These are phyloP conservation scores for Plenodomus tracheiphilus DNA, from an alignment of 2,329 filamentous ascomycete genomes.

Conservation along the genomic window DNA sequence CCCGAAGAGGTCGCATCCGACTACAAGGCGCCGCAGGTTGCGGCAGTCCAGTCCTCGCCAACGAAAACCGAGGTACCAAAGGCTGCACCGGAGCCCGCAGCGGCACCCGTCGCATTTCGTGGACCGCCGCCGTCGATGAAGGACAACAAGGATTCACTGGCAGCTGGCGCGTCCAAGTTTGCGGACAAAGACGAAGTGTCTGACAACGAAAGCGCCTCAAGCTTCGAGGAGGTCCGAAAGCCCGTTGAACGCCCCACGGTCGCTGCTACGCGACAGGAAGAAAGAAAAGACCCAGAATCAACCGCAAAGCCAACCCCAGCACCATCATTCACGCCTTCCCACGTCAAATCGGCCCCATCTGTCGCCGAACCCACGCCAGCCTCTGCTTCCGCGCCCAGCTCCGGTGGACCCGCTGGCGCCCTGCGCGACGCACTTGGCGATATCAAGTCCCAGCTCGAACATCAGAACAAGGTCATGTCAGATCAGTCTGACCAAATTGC, in stretches of 20 bases:
- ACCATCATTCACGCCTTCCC: slow-evolving; percentile 35
- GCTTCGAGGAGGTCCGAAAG: slow-evolving; percentile 84
- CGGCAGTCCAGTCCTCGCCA: slow-evolving; percentile 42
- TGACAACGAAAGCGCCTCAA: slow-evolving; percentile 69
- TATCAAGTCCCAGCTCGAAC: slow-evolving; percentile 76
- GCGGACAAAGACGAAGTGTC: slow-evolving; percentile 72
- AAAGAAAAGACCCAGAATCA: slow-evolving; percentile 51
- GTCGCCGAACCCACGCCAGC: slow-evolving; percentile 45
- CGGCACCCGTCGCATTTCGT: slow-evolving; percentile 51
- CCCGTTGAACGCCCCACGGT: slow-evolving; percentile 64
- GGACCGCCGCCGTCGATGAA: slow-evolving; percentile 70
- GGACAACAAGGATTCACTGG: slow-evolving; percentile 86
- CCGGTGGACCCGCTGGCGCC: slow-evolving; percentile 53
- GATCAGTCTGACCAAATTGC: slow-evolving; percentile 77
- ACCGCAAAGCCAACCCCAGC: slow-evolving; percentile 50
- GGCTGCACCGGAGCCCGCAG: slow-evolving; percentile 53
- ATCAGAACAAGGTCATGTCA: slow-evolving; percentile 76
- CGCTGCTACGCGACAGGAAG: slow-evolving; percentile 43
- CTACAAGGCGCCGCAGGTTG: slow-evolving; percentile 60
- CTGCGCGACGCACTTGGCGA: slow-evolving; percentile 70
- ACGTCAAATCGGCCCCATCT: slow-evolving; percentile 42
- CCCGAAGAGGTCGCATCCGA: slow-evolving; percentile 75
- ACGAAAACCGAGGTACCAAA: slow-evolving; percentile 58
- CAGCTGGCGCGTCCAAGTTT: slow-evolving; percentile 82
- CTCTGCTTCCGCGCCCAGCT: slow-evolving; percentile 42